Evolutionary conservation across 2,329 filamentous ascomycete genomes (phyloP).

Genomic region (Aureobasidium melanogenum): DNA sequence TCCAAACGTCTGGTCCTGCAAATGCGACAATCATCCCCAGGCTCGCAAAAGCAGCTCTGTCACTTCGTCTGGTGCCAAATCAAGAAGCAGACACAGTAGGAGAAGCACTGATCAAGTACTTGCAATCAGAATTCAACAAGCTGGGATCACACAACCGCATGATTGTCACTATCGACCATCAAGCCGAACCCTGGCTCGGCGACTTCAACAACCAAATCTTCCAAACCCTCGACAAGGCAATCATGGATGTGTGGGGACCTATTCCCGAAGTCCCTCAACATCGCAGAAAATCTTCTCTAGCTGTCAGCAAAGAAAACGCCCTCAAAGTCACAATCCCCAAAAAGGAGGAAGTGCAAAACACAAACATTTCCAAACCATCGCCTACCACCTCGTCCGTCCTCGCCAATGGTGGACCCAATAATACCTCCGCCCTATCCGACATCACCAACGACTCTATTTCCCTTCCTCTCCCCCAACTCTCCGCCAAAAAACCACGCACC

Average conservation of each 20-base stretch:
- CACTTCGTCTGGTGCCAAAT: slow-evolving; percentile 84
- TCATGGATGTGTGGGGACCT: slow-evolving; percentile 74
- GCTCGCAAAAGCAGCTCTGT: slow-evolving; percentile 79
- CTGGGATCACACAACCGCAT: slow-evolving; percentile 76
- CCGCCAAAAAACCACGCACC: slow-evolving; percentile 12
- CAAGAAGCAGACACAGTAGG: slow-evolving; percentile 79
- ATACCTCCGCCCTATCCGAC: background rate
- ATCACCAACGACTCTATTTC: background rate
- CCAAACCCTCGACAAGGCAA: slow-evolving; percentile 73
- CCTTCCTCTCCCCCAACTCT: background rate
- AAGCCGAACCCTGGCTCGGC: slow-evolving; percentile 92
- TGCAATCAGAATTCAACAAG: slow-evolving; percentile 60
- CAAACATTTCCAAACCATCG: slow-evolving; percentile 25
- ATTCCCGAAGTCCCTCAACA: slow-evolving; percentile 35
- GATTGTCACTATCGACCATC: slow-evolving; percentile 77
- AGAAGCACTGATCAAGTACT: slow-evolving; percentile 54
- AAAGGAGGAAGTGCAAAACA: slow-evolving; percentile 16
- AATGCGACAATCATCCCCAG: slow-evolving; percentile 88
- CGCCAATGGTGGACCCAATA: slow-evolving; percentile 34
- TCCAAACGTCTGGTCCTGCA: slow-evolving; percentile 80
- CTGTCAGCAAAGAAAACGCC: slow-evolving; percentile 10
- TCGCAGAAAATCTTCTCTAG: slow-evolving; percentile 7
- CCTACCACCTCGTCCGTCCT: slow-evolving; percentile 45
- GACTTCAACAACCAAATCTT: slow-evolving; percentile 89
- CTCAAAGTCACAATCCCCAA: slow-evolving; percentile 14